Base-by-base conservation (phyloP, 495 filamentous ascomycete species). In the Glarea lozoyensis region DNA sequence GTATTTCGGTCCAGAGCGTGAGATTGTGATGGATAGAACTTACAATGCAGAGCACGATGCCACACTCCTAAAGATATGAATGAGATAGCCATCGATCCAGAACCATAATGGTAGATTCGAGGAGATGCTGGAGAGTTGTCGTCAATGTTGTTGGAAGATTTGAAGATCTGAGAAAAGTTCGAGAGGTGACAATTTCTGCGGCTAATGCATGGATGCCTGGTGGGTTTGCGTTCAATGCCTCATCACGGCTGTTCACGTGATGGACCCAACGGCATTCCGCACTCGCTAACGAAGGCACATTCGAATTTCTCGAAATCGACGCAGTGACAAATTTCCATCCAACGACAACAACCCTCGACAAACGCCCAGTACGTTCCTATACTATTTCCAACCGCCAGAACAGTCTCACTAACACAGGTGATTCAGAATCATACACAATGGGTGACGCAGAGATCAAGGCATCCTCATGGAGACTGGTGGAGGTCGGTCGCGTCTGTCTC, bases 401-500 rank as follows among this genome's bases (percentile, higher is more conserved):
- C n/a, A 21, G 16, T 18, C 25, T 36, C 25, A 38, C 46, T 46
- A 48, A 53, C 29, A 13, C 31, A 18, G 29, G 18, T 22, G 10
- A 56, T 55, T 33, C 54, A 60, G 59, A 54, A 48, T 47, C 49
- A 56, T 32, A 60, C 61, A 67, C 51, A 60, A 72, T 72, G 68
- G 68, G 67, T 54, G 65, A 68, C 59, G 62, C 63, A 53, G 71
- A 81, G 52, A 76, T 92, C 66, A 80, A 72, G 64, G 72, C 83
- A 60, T 79, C 79, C 62, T 67, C 75, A 58, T 94, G 84, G 86
- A 88, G 86, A 67, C 74, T 84, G 60, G 86, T 99, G 62, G 88
- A 99, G 77, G 85, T 96, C 70, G 93, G 93, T 75, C 88, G 93
- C 61, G 74, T 95, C 58, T 82, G 92, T 53, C 79, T 95, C 60